Evolutionary conservation across 257 asterid genomes (phyloP), one percentile per base, ranked within the genome.

Genomic region (Solanum pinnatisectum): DNA sequence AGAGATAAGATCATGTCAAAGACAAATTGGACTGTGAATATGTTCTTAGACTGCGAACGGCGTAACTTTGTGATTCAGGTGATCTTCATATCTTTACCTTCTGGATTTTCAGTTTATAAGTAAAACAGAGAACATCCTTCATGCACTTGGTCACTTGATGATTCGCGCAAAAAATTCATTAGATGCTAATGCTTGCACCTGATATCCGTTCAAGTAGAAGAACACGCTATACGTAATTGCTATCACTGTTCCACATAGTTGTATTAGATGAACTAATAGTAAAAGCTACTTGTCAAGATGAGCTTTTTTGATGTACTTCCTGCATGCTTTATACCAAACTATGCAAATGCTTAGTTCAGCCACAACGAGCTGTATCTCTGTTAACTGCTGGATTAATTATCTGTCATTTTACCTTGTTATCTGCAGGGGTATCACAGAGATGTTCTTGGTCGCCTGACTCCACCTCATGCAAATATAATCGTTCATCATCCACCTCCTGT

Each of bases 51-150:
- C 84, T 96, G 99, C 32, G 98, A 95, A 82, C 90, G 99, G 83
- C 98, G 98, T 88, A 95, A 96, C 92, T 95, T 95, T 87, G 98
- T 96, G 36, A 83, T 95, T 90, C 99, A 96, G 99, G 99, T 96
- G 90, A 88, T 86, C 89, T 63, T 82, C 36, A 65, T 68, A 32
- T 18, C 7, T 59, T 25, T 60, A 56, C 42, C 85, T 16, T 25
- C 44, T 14, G 36, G 10, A 11, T 30, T 46, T 37, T 33, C 18
- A 30, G 49, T 30, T 23, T 14, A 33, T 33, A 87, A 35, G 14
- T n/a, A 68, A 44, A 22, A 87, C 63, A 13, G 22, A 12, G 13
- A 74, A 37, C 60, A 44, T 3, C 35, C 1, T 44, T 32, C 30
- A 11, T 73, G 84, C 36, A 23, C 59, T 23, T 76, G 33, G 13